Evolutionary conservation across 1,139 yeast species (phyloP), one percentile per base, ranked within the genome.

Genomic region (Cylindricascospora bacillispora): DNA sequence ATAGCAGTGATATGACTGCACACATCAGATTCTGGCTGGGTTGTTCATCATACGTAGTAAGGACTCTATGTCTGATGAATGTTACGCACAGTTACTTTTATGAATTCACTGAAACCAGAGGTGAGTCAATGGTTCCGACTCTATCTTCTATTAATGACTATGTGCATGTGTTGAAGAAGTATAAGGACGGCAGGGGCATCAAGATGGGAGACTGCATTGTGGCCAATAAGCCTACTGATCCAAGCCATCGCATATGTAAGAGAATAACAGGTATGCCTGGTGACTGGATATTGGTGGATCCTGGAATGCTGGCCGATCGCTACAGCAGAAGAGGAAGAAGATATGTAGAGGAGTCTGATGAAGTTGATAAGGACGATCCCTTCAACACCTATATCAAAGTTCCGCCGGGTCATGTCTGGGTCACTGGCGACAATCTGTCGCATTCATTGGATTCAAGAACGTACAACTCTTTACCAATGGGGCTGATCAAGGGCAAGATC

Each of bases 261-360:
- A 63, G 98, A 35, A 76, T 89, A 23, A 77, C 94, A 0, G 98
- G 97, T 0, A 79, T 86, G 94, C 93, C 95, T 0, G 97, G 97
- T 1, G 97, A 86, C 57, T 50, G 74, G 11, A 70, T 86, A 3
- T 56, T 79, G 36, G 65, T 83, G 2, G 95, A 86, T 51, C 95
- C 95, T 6, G 71, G 83, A 24, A 62, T 70, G 34, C 67, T 70
- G 2, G 10, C 6, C 16, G 28, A 25, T 13, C n/a, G n/a, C n/a
- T n/a, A n/a, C n/a, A n/a, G n/a, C n/a, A n/a, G n/a, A n/a, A n/a
- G n/a, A n/a, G 10, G 19, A 14, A 27, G 24, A 10, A 28, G 20
- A 11, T 20, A 37, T 7, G 43, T 37, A 11, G 37, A 35, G 21
- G 30, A 31, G 10, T 24, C 29, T 1, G 33, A 36, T 12, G 37